phyloP scores from a whole-genome alignment of 2,329 filamentous ascomycete genomes.

The Phialemonium atrogriseum region DNA sequence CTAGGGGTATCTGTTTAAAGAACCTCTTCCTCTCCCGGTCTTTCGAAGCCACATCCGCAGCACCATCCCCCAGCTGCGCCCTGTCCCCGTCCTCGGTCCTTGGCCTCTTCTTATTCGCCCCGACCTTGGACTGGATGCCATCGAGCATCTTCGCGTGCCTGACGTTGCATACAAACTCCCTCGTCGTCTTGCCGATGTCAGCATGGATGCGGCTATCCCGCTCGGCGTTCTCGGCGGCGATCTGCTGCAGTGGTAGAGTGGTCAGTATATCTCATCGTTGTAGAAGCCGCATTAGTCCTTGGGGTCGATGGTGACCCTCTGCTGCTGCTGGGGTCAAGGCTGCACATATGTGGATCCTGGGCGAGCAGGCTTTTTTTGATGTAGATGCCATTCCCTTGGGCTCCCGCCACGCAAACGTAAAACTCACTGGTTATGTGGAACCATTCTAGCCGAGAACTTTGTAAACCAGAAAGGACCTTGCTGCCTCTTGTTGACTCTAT shows the following conservation, averaged over 20 bases:
- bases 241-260: slow-evolving; percentile 76
- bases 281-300: slow-evolving; percentile 75
- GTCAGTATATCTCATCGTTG: slow-evolving; percentile 79
- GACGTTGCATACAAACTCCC: slow-evolving; percentile 70
- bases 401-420: no score
- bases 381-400: no score
- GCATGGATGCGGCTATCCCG: slow-evolving; percentile 65
- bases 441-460: no score
- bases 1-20: slow-evolving; percentile 60
- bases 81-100: slow-evolving; percentile 25
- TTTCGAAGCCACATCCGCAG: slow-evolving; percentile 12
- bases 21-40: slow-evolving; percentile 33
- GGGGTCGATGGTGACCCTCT: no score
- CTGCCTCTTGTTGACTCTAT: no score
- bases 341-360: no score
- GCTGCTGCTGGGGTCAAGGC: no score
- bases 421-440: no score
- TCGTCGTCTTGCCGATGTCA: slow-evolving; percentile 67
- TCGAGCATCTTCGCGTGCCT: slow-evolving; percentile 74
- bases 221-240: slow-evolving; percentile 74
- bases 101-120: slow-evolving; percentile 30
- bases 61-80: slow-evolving; percentile 11
- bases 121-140: slow-evolving; percentile 57
- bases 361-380: no score
- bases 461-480: no score